phyloP scores from a whole-genome alignment of 2,329 filamentous ascomycete genomes.

The Cladosporium colombiae region DNA sequence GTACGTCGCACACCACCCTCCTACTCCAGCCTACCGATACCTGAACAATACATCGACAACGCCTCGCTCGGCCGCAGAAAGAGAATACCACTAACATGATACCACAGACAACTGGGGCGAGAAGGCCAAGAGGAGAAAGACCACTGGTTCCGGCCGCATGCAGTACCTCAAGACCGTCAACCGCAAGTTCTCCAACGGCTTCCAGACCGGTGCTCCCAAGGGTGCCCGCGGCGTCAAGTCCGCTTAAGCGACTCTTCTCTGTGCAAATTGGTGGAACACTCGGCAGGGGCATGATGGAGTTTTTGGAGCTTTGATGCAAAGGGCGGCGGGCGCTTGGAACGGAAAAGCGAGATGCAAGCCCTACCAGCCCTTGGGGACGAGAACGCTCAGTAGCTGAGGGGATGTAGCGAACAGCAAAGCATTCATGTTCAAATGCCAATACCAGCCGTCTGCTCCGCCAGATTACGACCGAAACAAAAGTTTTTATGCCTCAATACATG shows the following conservation, averaged over 20 bases:
- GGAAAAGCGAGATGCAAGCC: slow-evolving; percentile 16
- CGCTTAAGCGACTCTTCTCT: slow-evolving; percentile 15
- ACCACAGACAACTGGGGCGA: slow-evolving; percentile 94
- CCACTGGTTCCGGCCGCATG: slow-evolving; percentile 94
- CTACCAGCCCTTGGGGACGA: slow-evolving; percentile 19
- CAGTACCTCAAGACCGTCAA: slow-evolving; percentile 90
- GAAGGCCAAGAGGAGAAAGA: slow-evolving; percentile 99
- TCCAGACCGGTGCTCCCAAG: slow-evolving; percentile 88
- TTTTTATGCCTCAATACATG: neutral
- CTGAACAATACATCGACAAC: slow-evolving; percentile 6
- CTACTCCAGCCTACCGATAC: slow-evolving; percentile 18
- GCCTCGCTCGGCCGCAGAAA: neutral
- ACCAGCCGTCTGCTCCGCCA: slow-evolving; percentile 18
- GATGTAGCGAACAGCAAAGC: slow-evolving; percentile 22
- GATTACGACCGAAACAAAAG: slow-evolving; percentile 12
- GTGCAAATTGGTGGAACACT: slow-evolving; percentile 13
- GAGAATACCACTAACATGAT: slow-evolving; percentile 19
- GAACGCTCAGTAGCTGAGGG: slow-evolving; percentile 21
- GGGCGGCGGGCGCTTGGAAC: slow-evolving; percentile 17
- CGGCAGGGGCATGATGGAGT: slow-evolving; percentile 20
- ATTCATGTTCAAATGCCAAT: slow-evolving; percentile 22
- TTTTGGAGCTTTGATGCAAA: slow-evolving; percentile 18
- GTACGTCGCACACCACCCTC: slow-evolving; percentile 62
- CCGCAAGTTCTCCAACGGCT: slow-evolving; percentile 96
- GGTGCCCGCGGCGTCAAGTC: slow-evolving; percentile 63